phyloP scores from a whole-genome alignment of 2,329 filamentous ascomycete species.

The Talaromyces sp. region DNA sequence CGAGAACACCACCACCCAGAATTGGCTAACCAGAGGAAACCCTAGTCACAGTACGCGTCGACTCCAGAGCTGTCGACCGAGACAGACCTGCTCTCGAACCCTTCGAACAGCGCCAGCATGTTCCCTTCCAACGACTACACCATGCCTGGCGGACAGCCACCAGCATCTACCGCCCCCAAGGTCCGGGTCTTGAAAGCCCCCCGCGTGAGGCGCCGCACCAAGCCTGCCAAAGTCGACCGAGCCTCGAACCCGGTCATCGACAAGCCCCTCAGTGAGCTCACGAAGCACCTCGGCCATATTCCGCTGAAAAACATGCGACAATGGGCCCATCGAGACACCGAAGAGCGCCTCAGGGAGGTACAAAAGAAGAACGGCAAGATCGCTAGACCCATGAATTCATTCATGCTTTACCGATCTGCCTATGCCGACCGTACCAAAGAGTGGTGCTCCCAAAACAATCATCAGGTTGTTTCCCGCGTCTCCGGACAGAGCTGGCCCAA shows the following conservation, averaged over 20 bases:
- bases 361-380: slow-evolving; percentile 71
- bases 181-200: slow-evolving; percentile 16
- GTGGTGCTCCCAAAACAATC: slow-evolving; percentile 80
- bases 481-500: slow-evolving; percentile 81
- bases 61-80: slow-evolving; percentile 1
- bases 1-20: neutral
- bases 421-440: slow-evolving; percentile 83
- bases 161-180: slow-evolving; percentile 12
- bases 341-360: slow-evolving; percentile 64
- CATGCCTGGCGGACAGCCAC: neutral
- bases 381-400: slow-evolving; percentile 92
- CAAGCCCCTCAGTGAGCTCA: slow-evolving; percentile 19
- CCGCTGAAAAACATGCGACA: slow-evolving; percentile 71
- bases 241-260: slow-evolving; percentile 10
- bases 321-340: slow-evolving; percentile 69
- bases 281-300: slow-evolving; percentile 35
- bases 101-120: neutral
- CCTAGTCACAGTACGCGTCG: neutral
- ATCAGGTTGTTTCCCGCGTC: slow-evolving; percentile 86
- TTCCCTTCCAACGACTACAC: neutral
- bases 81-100: neutral
- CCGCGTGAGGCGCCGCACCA: slow-evolving; percentile 16
- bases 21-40: neutral
- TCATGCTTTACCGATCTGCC: slow-evolving; percentile 94
- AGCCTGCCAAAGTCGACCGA: slow-evolving; percentile 13